Evolutionary conservation across 2,329 filamentous ascomycete genomes (phyloP), one percentile per base, ranked within the genome.

Genomic region (Scytalidium sp.): DNA sequence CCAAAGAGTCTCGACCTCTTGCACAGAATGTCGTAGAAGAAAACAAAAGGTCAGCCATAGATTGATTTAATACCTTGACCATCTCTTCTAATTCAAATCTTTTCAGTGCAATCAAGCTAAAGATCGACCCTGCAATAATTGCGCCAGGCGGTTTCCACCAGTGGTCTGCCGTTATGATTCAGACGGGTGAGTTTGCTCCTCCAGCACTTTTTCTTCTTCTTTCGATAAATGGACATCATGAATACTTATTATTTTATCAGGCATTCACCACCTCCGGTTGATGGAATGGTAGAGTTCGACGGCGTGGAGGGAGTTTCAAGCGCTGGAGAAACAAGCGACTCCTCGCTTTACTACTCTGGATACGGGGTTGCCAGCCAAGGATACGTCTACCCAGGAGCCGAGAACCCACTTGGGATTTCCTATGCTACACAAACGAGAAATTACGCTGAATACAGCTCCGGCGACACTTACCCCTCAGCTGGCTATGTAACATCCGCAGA

Each of bases 91-190:
- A 36, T 4, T 36, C 17, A 36, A n/a, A n/a, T n/a, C n/a, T 36
- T 29, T 50, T 10, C 43, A 59, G 57, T 61, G 59, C 40, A 60
- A 59, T 49, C 57, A 61, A 47, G 55, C 56, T 19, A 57, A 51
- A 54, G 57, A 58, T 41, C 47, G 54, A 27, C 57, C 57, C 19
- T 62, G 58, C 48, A 56, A 58, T 49, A 59, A 62, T 39, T 60
- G 59, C 45, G 45, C 52, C 19, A 52, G 57, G 43, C 47, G 59
- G 11, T 62, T 54, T 42, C 59, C 59, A 36, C 32, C 32, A 36
- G 32, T 36, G 5, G 32, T 36, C 32, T 36, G 32, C 15, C 32
- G 15, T n/a, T 36, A 36, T 15, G 32, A 36, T n/a, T 36, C 32
- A 15, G 32, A 36, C 17, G 32, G 32, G 32, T 36, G 32, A 36